Base-by-base conservation (phyloP, 768 basidiomycete species). In the Mycena epipterygia region DNA sequence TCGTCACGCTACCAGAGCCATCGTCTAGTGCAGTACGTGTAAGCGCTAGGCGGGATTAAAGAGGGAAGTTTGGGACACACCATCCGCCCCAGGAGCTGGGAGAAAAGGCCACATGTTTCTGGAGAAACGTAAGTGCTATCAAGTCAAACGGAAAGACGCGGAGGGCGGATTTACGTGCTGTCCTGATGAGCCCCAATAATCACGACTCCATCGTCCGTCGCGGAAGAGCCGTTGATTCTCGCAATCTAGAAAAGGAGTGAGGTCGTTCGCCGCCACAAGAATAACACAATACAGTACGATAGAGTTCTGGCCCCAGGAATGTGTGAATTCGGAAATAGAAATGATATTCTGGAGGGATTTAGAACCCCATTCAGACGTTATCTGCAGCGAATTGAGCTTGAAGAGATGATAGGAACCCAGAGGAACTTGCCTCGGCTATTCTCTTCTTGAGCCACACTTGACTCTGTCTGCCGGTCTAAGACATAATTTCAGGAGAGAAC, bases 291-390 rank as follows among this genome's bases (percentile, higher is more conserved):
- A 39, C 78, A 90, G 68, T 77, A 93, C 91, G 70, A 95, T 90
- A 59, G 88, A 88, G 79, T 93, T 91, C 85, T 98, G 96, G 13
- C 91, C 91, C 96, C 95, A 96, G 3, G 89, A 81, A 78, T 96
- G 95, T 56, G 82, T 64, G 74, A 96, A 95, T 79, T 95, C 95
- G 30, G 85, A 82, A 67, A 95, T 79, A 8, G 87, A 86, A 74
- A 97, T 93, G 19, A 79, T 74, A 52, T 86, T 75, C 51, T 82
- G 87, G 56, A 95, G 81, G 35, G 85, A 83, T 46, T 88, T 78
- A 5, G 90, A 86, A 17, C 90, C 93, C 67, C 83, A 89, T 73
- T 91, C 78, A 41, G 81, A 73, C 3, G 94, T 95, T 69, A 92
- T 89, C 93, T 94, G 72, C 55, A 55, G 57, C 72, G 35, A 53